Evolutionary conservation across 768 basidiomycete genomes (phyloP).

Genomic region (Trametes cingulata): DNA sequence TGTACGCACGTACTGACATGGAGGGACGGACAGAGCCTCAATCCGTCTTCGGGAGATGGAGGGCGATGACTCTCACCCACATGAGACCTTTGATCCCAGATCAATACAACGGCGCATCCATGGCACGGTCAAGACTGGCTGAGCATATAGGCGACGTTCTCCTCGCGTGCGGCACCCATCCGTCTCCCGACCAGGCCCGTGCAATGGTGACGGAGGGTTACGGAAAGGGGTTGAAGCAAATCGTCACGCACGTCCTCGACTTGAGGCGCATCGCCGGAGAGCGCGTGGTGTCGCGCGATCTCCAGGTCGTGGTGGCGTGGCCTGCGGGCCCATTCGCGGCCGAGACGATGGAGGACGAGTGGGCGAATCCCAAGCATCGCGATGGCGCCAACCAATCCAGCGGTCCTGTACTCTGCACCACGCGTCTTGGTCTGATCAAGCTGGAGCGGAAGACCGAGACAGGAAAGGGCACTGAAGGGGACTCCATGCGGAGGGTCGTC

Average conservation of each 20-base stretch:
- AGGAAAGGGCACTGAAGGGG: neutral
- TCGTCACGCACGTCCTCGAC: constrained; percentile 5
- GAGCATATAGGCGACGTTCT: neutral
- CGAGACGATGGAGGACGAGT: constrained; percentile 16
- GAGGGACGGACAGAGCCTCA: constrained; percentile 3
- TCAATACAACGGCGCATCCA: no score
- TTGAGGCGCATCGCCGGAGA: constrained; percentile 14
- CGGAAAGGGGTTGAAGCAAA: neutral
- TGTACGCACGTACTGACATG: neutral
- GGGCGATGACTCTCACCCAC: constrained; percentile 11
- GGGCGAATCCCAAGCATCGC: constrained; percentile 2
- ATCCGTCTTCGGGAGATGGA: constrained; percentile 17
- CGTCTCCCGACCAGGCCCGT: neutral
- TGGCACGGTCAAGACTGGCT: neutral
- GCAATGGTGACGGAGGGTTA: neutral
- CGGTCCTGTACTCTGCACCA: neutral
- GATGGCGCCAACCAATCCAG: neutral
- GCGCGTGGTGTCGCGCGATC: constrained; percentile 8
- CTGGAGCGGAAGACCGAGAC: neutral
- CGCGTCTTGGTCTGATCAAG: constrained; percentile 1
- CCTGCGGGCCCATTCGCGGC: neutral
- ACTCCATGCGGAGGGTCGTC: neutral
- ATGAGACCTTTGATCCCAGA: neutral
- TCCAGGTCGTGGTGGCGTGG: neutral
- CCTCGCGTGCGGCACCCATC: neutral